These are phyloP conservation scores for Opeltia flavorubescens DNA, from an alignment of 495 filamentous ascomycete genomes.

Conservation along the genomic window DNA sequence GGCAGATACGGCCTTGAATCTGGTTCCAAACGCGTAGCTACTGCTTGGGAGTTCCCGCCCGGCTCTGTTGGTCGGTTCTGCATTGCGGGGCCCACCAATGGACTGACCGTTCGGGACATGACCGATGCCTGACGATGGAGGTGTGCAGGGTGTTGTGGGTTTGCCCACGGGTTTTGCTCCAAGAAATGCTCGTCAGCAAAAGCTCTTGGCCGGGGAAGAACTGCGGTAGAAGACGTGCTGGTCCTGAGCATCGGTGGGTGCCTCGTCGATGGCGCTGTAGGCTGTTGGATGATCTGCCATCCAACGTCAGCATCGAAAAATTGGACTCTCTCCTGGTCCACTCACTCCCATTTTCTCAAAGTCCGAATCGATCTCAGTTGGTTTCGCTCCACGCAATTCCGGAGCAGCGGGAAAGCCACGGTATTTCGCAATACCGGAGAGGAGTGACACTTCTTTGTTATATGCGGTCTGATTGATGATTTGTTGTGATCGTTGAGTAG, in stretches of 20 bases:
- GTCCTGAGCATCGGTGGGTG: conserved; percentile 5
- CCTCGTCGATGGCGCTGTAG: conserved; percentile 13
- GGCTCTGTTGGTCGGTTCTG: conserved; percentile 39
- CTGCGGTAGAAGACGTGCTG: conserved; percentile 14
- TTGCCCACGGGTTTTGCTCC: conserved; percentile 75
- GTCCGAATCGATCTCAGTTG: conserved; percentile 69
- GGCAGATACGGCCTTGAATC: conserved; percentile 32
- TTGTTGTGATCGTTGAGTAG: conserved; percentile 53
- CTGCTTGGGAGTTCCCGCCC: conserved; percentile 35
- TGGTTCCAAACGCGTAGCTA: conserved; percentile 40
- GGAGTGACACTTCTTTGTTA: conserved; percentile 81
- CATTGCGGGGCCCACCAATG: conserved; percentile 36
- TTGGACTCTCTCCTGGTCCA: conserved; percentile 13
- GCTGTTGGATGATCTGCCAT: conserved; percentile 16
- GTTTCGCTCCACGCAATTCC: conserved; percentile 52
- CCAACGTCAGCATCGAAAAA: conserved; percentile 2
- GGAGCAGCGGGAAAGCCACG: conserved; percentile 95
- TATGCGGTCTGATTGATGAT: conserved; percentile 71
- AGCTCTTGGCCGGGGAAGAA: conserved; percentile 29
- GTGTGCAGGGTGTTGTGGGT: conserved; percentile 71
- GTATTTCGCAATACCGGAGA: conserved; percentile 85
- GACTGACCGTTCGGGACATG: conserved; percentile 18
- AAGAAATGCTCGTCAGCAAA: conserved; percentile 72
- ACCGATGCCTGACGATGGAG: conserved; percentile 25
- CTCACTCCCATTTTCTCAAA: conserved; percentile 82